Conservation (phyloP, 257 asterid genomes). For the Hygrophila difformis region DNA sequence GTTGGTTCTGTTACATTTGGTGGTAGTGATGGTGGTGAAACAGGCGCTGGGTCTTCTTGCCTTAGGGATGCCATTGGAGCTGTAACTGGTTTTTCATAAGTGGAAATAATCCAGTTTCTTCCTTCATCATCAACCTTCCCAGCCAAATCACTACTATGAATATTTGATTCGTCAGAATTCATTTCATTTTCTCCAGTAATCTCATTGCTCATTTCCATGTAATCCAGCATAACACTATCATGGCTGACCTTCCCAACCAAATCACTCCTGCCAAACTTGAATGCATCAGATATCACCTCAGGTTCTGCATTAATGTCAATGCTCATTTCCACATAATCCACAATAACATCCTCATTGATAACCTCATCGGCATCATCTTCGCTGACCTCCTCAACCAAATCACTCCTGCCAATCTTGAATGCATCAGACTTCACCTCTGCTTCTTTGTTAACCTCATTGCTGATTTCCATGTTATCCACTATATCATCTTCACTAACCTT, state of each 20-base stretch:
- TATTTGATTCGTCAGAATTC: too few relatives aligned
- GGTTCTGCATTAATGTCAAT: too few relatives aligned
- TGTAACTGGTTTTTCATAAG: conserved; percentile 9
- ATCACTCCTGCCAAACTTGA: too few relatives aligned
- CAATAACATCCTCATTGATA: too few relatives aligned
- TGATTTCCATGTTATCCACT: conserved; percentile 24
- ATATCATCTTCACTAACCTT: conserved; percentile 25
- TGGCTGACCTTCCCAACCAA: too few relatives aligned
- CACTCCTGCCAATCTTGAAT: conserved; percentile 12
- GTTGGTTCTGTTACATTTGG: too few relatives aligned
- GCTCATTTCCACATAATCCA: too few relatives aligned
- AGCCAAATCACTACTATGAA: too few relatives aligned
- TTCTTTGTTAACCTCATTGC: conserved; percentile 17
- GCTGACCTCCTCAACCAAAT: conserved; percentile 15
- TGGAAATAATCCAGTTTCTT: conserved; percentile 7
- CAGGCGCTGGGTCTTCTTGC: conserved; percentile 15
- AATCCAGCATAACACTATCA: too few relatives aligned
- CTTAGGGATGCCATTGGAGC: conserved; percentile 7
- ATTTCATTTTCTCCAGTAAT: too few relatives aligned
- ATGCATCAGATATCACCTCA: too few relatives aligned
- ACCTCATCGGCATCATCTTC: conserved; percentile 18
- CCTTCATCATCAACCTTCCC: conserved; percentile 13
- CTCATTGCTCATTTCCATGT: too few relatives aligned
- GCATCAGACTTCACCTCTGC: conserved; percentile 21
- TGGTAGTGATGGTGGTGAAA: neutral